phyloP scores from a whole-genome alignment of 2,329 filamentous ascomycete genomes.

The Ophiostoma perfectum region DNA sequence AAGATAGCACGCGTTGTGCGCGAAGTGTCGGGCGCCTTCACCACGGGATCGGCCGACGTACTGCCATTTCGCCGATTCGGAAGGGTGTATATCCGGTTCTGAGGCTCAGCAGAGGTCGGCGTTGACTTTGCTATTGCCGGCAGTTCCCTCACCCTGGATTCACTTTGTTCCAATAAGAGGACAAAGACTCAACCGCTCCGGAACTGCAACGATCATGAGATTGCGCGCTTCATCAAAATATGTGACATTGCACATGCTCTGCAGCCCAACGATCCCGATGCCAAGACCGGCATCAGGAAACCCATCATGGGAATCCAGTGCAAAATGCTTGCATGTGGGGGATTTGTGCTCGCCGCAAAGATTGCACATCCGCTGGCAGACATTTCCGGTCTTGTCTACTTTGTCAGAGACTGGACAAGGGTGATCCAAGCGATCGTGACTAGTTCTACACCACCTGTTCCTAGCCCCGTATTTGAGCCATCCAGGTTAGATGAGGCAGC shows the following conservation, averaged over 20 bases:
- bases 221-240: constrained; percentile 14
- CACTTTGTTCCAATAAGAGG: no score
- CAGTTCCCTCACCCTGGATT: no score
- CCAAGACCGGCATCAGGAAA: constrained; percentile 10
- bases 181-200: constrained; percentile 19
- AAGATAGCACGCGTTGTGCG: background rate
- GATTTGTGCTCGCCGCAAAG: constrained; percentile 18
- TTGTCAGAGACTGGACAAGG: constrained; percentile 17
- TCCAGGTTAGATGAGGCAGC: constrained; percentile 11
- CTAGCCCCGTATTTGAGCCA: constrained; percentile 15
- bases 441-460: constrained; percentile 14
- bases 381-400: constrained; percentile 14
- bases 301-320: constrained; percentile 19
- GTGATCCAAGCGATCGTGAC: constrained; percentile 16
- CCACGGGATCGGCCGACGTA: background rate
- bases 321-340: constrained; percentile 17
- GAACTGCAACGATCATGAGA: background rate
- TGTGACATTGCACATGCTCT: constrained; percentile 17
- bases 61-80: background rate
- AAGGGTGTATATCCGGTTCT: no score
- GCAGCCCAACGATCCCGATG: constrained; percentile 15
- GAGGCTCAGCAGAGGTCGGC: no score
- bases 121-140: no score
- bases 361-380: constrained; percentile 19
- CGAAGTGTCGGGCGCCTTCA: background rate